Evolutionary conservation across 2,329 filamentous ascomycete genomes (phyloP), one percentile per base, ranked within the genome.

Genomic region (Verticillium zaregamsianum): DNA sequence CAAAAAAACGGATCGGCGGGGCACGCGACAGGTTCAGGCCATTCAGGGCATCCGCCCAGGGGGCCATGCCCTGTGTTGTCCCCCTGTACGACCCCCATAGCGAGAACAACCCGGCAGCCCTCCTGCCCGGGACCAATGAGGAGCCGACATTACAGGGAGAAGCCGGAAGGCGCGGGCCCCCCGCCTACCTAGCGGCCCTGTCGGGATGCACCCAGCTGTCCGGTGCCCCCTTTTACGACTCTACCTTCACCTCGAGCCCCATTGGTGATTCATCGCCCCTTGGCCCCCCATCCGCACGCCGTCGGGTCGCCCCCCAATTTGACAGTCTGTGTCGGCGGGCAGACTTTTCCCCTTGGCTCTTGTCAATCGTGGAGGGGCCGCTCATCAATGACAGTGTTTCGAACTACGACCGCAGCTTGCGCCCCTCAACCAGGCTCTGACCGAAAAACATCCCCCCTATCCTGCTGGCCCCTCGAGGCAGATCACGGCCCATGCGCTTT

Each of bases 191-290:
- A 20, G 58, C 20, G 31, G n/a, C 33, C 58, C 58, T 55, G 25
- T 59, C 58, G 58, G 58, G 45, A 55, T 17, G 40, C 20, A 55
- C 58, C 58, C 58, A 59, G 58, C 39, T 55, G 39, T 49, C 57
- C 57, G 57, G 57, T 58, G 37, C 31, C 39, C 31, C 45, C 45
- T 49, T 49, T 49, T 49, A 49, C 45, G 45, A 49, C 45, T n/a
- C 23, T 49, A 14, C 45, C 45, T 49, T 49, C 45, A 49, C 20
- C 45, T 49, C 45, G 9, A 49, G 45, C 5, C 45, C 45, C 45
- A 49, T 49, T 49, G 45, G 45, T 49, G 45, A 49, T 23, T 49
- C 45, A 49, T 49, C 45, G 17, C 5, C 45, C 20, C 45, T 49
- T 49, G 45, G 45, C 45, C 45, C 17, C 20, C 45, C 45, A 28